Evolutionary conservation across 116 monocot genomes (phyloP).

Genomic region (Posidonia oceanica): DNA sequence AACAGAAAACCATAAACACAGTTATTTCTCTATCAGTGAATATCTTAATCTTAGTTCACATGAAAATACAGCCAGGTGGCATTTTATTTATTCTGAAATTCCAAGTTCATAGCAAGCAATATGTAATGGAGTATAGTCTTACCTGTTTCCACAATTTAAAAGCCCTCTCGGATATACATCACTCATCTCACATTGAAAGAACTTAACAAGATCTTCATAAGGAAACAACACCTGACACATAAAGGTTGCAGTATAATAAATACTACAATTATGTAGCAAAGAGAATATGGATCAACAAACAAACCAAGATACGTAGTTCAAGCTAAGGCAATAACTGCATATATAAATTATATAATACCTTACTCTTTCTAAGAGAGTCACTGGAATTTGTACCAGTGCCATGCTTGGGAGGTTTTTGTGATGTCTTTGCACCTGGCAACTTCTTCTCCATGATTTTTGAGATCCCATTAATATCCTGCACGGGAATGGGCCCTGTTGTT

Average conservation of each 20-base stretch:
- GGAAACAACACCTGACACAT: constrained; percentile 61
- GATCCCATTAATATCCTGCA: constrained; percentile 20
- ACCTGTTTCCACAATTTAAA: constrained; percentile 96
- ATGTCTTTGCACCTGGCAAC: constrained; percentile 20
- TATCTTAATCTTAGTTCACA: not conserved
- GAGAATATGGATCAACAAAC: not conserved
- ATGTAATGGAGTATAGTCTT: not conserved
- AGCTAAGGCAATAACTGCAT: not conserved
- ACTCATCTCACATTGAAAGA: constrained; percentile 62
- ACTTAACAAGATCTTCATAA: constrained; percentile 79
- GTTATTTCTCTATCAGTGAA: too few relatives aligned
- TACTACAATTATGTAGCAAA: not conserved
- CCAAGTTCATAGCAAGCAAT: not conserved
- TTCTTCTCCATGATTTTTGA: constrained; percentile 20
- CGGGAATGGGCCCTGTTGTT: not conserved
- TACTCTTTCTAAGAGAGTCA: constrained; percentile 43
- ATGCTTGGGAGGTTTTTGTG: constrained; percentile 36
- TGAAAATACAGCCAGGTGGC: not conserved
- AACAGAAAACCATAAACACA: not conserved
- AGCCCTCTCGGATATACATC: constrained; percentile 80
- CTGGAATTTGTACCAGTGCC: constrained; percentile 26
- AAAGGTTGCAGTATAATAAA: not conserved
- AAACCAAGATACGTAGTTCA: not conserved
- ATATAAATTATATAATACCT: constrained; percentile 23
- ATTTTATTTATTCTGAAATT: not conserved